Evolutionary conservation across 148 eudicot genomes (phyloP), one percentile per base, ranked within the genome.

Genomic region (Nepenthes gracilis): DNA sequence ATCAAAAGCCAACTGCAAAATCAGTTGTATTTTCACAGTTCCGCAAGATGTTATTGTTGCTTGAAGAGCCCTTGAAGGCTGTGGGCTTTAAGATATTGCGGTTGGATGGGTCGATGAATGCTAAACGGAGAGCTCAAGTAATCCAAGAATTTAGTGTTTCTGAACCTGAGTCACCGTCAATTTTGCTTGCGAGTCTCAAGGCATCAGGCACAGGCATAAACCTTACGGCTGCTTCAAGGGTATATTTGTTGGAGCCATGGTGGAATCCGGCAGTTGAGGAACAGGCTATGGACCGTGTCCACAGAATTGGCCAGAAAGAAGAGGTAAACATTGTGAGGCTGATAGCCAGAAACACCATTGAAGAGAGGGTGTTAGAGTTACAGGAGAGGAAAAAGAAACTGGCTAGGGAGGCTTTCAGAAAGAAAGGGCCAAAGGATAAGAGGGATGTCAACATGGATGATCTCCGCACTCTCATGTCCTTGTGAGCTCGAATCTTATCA

Each of bases 241-340:
- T 92, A 12, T 92, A 85, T 69, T 57, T 92, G 57, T 56, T 88
- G 66, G 98, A 92, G 68, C 98, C 98, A 12, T 92, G 98, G 98
- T 88, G 96, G 98, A 92, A 93, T 58, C 98, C 98, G 33, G 98
- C 96, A 9, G 78, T 86, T 7, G 98, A 93, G 74, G 95, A 88
- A 59, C 98, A 93, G 64, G 98, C 98, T 9, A 88, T 93, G 98
- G 98, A 93, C 67, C 77, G 98, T 15, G 95, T 93, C 37, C 89
- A 93, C 56, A 74, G 98, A 56, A 88, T 93, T 35, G 98, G 98
- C 32, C 98, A 93, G 75, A 84, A 75, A 60, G 74, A 80, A 47
- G 90, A 88, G 9, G 96, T 93, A 56, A 88, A 73, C 73, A 61
- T 93, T 23, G 84, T 93, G 60, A 79, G 96, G 77, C 72, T 93